Conservation (phyloP, 2,329 filamentous ascomycete species). For the Colletotrichum spaethianum region DNA sequence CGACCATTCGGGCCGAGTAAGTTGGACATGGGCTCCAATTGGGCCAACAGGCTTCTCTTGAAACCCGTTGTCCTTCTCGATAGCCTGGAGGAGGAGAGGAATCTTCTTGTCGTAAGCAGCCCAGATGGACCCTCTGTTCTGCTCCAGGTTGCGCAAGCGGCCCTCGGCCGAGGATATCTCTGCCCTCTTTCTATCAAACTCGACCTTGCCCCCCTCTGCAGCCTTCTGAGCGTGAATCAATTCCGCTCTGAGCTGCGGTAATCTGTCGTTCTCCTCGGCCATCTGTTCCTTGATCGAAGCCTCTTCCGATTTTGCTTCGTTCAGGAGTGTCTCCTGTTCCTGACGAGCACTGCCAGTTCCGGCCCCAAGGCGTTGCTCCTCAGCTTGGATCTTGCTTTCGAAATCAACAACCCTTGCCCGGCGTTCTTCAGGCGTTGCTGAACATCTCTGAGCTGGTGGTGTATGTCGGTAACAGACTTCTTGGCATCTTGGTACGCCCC, state of each 20-base stretch:
- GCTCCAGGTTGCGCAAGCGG: conserved; percentile 29
- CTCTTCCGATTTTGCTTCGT: conserved; percentile 45
- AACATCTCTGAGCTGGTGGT: conserved; percentile 73
- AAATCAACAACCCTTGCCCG: conserved; percentile 60
- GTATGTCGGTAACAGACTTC: conserved; percentile 70
- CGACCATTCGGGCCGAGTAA: conserved; percentile 87
- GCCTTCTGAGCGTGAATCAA: conserved; percentile 14
- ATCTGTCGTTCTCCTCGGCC: neutral
- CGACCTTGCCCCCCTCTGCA: conserved; percentile 7
- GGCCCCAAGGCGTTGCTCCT: conserved; percentile 74
- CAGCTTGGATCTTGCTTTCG: conserved; percentile 65
- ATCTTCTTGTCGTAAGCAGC: conserved; percentile 77
- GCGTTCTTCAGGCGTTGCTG: conserved; percentile 69
- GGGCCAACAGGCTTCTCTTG: conserved; percentile 84
- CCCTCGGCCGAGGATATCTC: conserved; percentile 41
- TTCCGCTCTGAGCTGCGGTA: conserved; percentile 14
- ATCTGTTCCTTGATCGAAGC: conserved; percentile 39
- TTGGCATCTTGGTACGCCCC: conserved; percentile 65
- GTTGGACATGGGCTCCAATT: conserved; percentile 81
- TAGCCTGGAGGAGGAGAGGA: conserved; percentile 74
- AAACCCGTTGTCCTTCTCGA: conserved; percentile 80
- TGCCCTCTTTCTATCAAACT: conserved; percentile 37
- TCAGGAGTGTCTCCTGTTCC: conserved; percentile 53
- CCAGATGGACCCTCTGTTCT: conserved; percentile 64
- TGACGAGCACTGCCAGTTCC: conserved; percentile 78